Conservation (phyloP, 2,329 filamentous ascomycete species). For the Hymenoscyphus albidus region DNA sequence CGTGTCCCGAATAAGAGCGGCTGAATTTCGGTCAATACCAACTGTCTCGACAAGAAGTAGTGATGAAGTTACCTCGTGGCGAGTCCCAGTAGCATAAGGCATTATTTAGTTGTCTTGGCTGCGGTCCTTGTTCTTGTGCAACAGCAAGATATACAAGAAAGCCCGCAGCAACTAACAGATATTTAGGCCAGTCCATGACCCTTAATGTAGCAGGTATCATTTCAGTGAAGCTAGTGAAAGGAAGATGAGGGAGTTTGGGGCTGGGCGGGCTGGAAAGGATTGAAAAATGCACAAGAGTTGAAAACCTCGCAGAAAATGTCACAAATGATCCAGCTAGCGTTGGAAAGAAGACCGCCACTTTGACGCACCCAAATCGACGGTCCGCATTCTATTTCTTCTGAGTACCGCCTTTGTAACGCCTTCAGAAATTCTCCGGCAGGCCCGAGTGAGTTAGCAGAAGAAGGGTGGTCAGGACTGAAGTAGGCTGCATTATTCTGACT, state of each 20-base stretch:
- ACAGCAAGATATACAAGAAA: slow-evolving; percentile 29
- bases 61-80: slow-evolving; percentile 37
- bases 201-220: slow-evolving; percentile 12
- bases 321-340: neutral
- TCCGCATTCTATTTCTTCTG: slow-evolving; percentile 4
- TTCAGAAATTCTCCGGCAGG: slow-evolving; percentile 11
- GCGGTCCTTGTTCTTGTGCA: slow-evolving; percentile 49
- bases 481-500: slow-evolving; percentile 2
- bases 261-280: slow-evolving; percentile 13
- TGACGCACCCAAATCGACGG: slow-evolving; percentile 13
- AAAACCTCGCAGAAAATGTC: neutral
- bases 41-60: slow-evolving; percentile 6
- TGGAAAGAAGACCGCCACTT: slow-evolving; percentile 13
- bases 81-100: slow-evolving; percentile 56
- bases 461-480: slow-evolving; percentile 1
- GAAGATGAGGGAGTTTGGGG: slow-evolving; percentile 10
- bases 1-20: slow-evolving; percentile 55
- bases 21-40: slow-evolving; percentile 36
- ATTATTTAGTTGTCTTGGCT: slow-evolving; percentile 49
- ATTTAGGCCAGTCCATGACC: slow-evolving; percentile 19
- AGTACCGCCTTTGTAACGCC: slow-evolving; percentile 13
- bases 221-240: slow-evolving; percentile 10
- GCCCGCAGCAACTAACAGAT: slow-evolving; percentile 17
- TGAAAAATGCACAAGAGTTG: slow-evolving; percentile 12
- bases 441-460: slow-evolving; percentile 8